Percentiles rank a stretch among this genome's conserved stretches.
Conservation (phyloP, 2,329 filamentous ascomycete genomes). For the Cercospora beticola region DNA sequence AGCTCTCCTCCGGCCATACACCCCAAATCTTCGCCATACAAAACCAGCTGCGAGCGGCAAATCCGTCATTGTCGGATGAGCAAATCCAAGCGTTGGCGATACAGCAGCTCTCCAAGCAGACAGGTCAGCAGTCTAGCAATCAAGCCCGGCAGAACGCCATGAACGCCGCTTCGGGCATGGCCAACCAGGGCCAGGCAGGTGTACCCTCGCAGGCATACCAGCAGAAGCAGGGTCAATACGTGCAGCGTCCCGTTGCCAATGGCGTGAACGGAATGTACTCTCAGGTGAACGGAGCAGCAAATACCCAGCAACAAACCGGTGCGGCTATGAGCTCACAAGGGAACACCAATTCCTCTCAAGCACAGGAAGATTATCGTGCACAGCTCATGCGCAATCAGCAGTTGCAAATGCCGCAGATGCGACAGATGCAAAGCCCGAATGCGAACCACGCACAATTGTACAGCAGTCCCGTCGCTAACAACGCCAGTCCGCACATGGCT, state of each 20-base stretch:
- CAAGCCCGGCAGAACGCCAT: slow-evolving; percentile 41
- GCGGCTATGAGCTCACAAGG: slow-evolving; percentile 23
- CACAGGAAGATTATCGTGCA: slow-evolving; percentile 31
- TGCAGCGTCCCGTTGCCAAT: slow-evolving; percentile 13
- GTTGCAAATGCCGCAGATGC: slow-evolving; percentile 34
- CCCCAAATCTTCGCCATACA: slow-evolving; percentile 56
- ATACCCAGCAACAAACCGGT: slow-evolving; percentile 13
- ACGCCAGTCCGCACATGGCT: slow-evolving; percentile 35
- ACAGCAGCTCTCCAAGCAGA: slow-evolving; percentile 43
- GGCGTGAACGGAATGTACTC: slow-evolving; percentile 15
- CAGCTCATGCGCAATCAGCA: slow-evolving; percentile 35
- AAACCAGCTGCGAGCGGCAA: slow-evolving; percentile 52
- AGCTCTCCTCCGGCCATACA: slow-evolving; percentile 54
- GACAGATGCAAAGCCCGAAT: slow-evolving; percentile 31
- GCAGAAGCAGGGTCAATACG: slow-evolving; percentile 30
- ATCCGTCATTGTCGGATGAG: slow-evolving; percentile 54
- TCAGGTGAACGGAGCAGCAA: slow-evolving; percentile 15
- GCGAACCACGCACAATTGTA: slow-evolving; percentile 28
- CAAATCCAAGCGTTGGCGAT: slow-evolving; percentile 56
- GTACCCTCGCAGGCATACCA: slow-evolving; percentile 29
- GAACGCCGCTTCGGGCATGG: slow-evolving; percentile 40
- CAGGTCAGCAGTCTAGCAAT: slow-evolving; percentile 26
- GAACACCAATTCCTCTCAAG: slow-evolving; percentile 22
- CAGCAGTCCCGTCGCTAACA: slow-evolving; percentile 33
- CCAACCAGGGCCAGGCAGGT: slow-evolving; percentile 15